Evolutionary conservation across 2,329 filamentous ascomycete species (phyloP), one percentile per base, ranked within the genome.

Genomic region (Arthrocladium fulminans): DNA sequence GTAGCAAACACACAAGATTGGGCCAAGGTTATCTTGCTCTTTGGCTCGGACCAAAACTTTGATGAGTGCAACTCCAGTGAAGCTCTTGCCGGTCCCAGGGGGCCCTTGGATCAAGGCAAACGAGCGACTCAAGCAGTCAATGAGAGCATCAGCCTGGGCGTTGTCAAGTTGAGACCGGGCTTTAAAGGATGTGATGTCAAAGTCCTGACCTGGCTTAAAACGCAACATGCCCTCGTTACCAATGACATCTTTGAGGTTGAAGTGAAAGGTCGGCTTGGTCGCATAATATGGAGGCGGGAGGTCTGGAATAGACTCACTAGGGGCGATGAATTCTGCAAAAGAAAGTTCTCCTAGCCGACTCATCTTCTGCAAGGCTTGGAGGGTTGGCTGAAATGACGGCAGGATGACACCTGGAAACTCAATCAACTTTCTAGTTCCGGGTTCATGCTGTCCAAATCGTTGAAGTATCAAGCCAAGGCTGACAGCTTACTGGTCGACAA

Each of bases 1-100:
- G 45, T 60, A 51, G 44, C 60, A 63, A 2, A 61, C 61, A 3
- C 59, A 51, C 8, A 64, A 49, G n/a, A 65, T 59, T 3, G 62
- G 62, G 34, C 57, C 61, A 19, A n/a, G 44, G 1, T 51, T 39
- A 4, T 13, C 22, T 19, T 43, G 41, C 5, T 29, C 23, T n/a
- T 56, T 51, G 2, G 60, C 60, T 1, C 50, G 54, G 4, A 65
- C 48, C 25, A 65, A 51, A 3, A 58, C 54, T 34, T 54, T 49
- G 3, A 54, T 48, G 22, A 85, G 60, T 37, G 74, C 69, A 1
- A 79, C 70, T 2, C 81, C 81, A 0, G 74, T 70, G 53, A 74
- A 84, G 3, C 71, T 76, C 59, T 86, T 86, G 0, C 83, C 83
- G 0, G 83, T 86, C 0, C 83, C 83, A 0, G 83, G 83, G 0